Percentiles rank a stretch among this genome's conserved stretches.
These are phyloP conservation scores for Aspergillus sp. DNA, from an alignment of 2,329 filamentous ascomycete genomes.

Conservation along the genomic window DNA sequence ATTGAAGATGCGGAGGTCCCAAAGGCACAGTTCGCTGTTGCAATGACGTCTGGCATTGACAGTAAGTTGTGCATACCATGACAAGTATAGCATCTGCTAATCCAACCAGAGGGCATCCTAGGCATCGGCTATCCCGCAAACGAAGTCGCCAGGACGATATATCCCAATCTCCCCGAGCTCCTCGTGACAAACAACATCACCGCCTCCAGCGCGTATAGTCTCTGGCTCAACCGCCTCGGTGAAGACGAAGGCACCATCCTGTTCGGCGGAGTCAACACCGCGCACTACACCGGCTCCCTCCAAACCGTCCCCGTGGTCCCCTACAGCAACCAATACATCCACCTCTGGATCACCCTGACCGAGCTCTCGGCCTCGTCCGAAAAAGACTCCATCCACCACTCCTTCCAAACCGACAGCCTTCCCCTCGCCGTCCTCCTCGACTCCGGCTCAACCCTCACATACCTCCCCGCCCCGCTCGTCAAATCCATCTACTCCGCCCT, in stretches of 20 bases:
- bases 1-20: slow-evolving; percentile 9
- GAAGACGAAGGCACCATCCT: slow-evolving; percentile 63
- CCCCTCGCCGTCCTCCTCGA: slow-evolving; percentile 67
- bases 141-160: slow-evolving; percentile 56
- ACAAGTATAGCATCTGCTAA: neutral
- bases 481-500: slow-evolving; percentile 56
- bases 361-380: slow-evolving; percentile 44
- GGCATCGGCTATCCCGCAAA: slow-evolving; percentile 77
- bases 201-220: slow-evolving; percentile 65
- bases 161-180: slow-evolving; percentile 63
- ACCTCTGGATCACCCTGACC: slow-evolving; percentile 68
- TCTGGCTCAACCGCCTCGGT: slow-evolving; percentile 70
- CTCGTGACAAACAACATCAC: slow-evolving; percentile 61
- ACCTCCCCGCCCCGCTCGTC: slow-evolving; percentile 57
- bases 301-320: slow-evolving; percentile 64
- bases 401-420: slow-evolving; percentile 11
- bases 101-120: slow-evolving; percentile 56
- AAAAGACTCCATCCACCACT: slow-evolving; percentile 16
- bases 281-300: slow-evolving; percentile 60
- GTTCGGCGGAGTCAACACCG: slow-evolving; percentile 70
- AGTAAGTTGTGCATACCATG: slow-evolving; percentile 40
- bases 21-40: slow-evolving; percentile 13
- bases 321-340: slow-evolving; percentile 48
- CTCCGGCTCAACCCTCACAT: slow-evolving; percentile 67
- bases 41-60: slow-evolving; percentile 4